These are phyloP conservation scores for Stephanodiscus minutulus DNA, from an alignment of 108 stramenopile species.

Conservation along the genomic window DNA sequence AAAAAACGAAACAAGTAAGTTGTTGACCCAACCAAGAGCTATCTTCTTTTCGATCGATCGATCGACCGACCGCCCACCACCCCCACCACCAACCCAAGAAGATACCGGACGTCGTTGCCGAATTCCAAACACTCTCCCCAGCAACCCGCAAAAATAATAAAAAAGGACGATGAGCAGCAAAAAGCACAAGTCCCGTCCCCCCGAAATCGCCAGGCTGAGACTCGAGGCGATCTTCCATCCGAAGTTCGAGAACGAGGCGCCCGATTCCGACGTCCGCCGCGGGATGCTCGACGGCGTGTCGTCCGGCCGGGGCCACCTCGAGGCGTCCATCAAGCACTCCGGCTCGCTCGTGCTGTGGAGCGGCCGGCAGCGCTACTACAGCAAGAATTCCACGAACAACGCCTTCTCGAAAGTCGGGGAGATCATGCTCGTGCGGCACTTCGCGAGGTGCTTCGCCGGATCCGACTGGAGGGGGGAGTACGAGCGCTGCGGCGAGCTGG, in stretches of 20 bases:
- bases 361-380: constrained; percentile 76
- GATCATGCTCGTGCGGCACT: constrained; percentile 74
- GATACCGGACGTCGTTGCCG: no score
- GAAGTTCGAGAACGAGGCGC: constrained; percentile 86
- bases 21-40: no score
- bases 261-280: constrained; percentile 52
- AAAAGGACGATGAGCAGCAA: constrained; percentile 6
- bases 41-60: no score
- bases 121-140: no score
- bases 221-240: constrained; percentile 89
- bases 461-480: constrained; percentile 31
- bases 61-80: no score
- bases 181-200: constrained; percentile 13
- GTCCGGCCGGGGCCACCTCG: constrained; percentile 59
- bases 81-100: no score
- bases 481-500: constrained; percentile 64
- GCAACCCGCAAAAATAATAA: no score
- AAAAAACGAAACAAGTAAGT: no score
- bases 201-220: constrained; percentile 31
- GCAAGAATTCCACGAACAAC: constrained; percentile 81
- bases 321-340: constrained; percentile 89
- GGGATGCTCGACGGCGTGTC: constrained; percentile 61
- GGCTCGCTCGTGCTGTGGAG: constrained; percentile 88
- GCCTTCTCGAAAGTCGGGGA: constrained; percentile 69
- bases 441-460: constrained; percentile 34